Conservation (phyloP, 2,329 filamentous ascomycete species). For the Pseudogymnoascus sp. region DNA sequence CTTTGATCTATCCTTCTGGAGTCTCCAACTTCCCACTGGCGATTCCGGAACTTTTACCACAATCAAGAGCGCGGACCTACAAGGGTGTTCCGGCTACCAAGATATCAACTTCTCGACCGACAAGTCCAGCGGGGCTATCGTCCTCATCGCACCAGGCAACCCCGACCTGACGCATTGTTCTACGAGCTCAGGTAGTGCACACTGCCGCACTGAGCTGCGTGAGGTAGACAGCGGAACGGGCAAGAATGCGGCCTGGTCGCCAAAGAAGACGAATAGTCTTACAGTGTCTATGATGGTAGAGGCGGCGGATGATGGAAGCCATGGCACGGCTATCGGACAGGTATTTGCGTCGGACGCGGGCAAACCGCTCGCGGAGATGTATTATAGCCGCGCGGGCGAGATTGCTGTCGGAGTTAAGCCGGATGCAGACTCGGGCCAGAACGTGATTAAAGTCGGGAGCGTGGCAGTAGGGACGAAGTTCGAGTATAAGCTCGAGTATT, state of each 20-base stretch:
- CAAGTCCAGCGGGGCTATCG: background rate
- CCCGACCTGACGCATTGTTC: background rate
- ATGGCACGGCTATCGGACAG: conserved; percentile 8
- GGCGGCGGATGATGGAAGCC: conserved; percentile 2
- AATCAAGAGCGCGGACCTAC: background rate
- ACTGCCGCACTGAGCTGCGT: conserved; percentile 8
- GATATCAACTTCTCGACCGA: conserved; percentile 7
- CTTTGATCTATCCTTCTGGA: conserved; percentile 10
- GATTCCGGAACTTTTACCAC: background rate
- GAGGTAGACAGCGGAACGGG: background rate
- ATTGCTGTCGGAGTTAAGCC: conserved; percentile 26
- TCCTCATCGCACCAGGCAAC: conserved; percentile 5
- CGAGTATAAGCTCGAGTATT: conserved; percentile 26
- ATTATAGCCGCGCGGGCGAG: conserved; percentile 22
- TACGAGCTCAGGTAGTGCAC: background rate
- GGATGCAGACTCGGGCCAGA: conserved; percentile 22
- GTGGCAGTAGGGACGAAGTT: conserved; percentile 25
- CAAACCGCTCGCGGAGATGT: conserved; percentile 28
- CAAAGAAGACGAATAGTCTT: conserved; percentile 1
- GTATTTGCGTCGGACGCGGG: conserved; percentile 16
- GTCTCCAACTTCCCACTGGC: conserved; percentile 1
- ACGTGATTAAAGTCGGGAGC: conserved; percentile 22
- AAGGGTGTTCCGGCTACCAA: background rate
- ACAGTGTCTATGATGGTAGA: conserved; percentile 4
- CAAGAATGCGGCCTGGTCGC: conserved; percentile 7